Evolutionary conservation across 345 rosid species (phyloP).

Genomic region (Psidium friedrichsthalianum): DNA sequence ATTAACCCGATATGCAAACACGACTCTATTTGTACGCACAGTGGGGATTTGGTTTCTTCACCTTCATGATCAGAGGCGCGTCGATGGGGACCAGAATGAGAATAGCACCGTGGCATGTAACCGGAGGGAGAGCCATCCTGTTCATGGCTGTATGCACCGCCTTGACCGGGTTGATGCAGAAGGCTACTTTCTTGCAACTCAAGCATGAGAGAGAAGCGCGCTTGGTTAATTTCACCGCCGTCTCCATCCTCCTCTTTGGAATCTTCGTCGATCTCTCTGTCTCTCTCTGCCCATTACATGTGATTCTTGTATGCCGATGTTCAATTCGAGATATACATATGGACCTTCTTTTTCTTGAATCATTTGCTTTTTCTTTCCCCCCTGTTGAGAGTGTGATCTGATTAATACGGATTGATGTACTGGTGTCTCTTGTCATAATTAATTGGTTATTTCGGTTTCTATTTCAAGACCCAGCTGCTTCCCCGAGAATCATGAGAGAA

Average conservation of each 20-base stretch:
- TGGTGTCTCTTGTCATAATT: neutral
- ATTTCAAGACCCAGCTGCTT: neutral
- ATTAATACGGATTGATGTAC: neutral
- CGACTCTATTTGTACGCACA: neutral
- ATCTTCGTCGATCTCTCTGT: constrained; percentile 69
- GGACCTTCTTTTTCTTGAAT: neutral
- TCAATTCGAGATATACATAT: neutral
- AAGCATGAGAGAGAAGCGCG: constrained; percentile 29
- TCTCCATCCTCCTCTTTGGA: constrained; percentile 64
- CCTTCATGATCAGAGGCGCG: constrained; percentile 26
- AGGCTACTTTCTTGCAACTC: constrained; percentile 16
- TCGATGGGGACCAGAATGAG: constrained; percentile 1
- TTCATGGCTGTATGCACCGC: constrained; percentile 76
- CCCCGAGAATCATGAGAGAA: neutral
- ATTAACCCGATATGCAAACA: neutral
- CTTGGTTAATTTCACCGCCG: constrained; percentile 58
- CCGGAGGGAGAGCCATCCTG: constrained; percentile 56
- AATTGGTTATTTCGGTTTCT: neutral
- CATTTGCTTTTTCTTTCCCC: neutral
- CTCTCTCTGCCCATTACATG: constrained; percentile 44
- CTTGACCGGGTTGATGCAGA: constrained; percentile 65
- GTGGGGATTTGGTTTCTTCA: constrained; percentile 58
- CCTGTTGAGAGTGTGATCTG: neutral
- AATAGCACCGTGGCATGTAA: constrained; percentile 62
- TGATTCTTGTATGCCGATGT: constrained; percentile 3